These are phyloP conservation scores for Cubamyces lactineus DNA, from an alignment of 768 basidiomycete genomes.

Conservation along the genomic window DNA sequence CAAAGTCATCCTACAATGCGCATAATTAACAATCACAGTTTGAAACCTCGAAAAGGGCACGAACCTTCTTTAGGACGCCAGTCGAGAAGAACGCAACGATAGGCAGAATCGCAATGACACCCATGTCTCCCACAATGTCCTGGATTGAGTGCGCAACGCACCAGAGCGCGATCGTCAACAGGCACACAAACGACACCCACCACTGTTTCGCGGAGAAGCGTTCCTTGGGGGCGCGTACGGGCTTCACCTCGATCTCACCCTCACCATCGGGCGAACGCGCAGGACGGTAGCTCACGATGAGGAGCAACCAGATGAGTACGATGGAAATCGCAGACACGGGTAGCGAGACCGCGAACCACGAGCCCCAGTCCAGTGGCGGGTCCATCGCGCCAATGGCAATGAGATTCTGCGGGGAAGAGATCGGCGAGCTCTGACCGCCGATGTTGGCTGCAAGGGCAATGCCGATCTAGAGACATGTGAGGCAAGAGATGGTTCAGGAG, in stretches of 20 bases:
- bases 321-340: slow-evolving; percentile 90
- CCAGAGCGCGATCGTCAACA: slow-evolving; percentile 88
- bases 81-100: slow-evolving; percentile 94
- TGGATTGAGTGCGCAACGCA: slow-evolving; percentile 84
- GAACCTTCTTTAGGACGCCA: slow-evolving; percentile 89
- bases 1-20: slow-evolving; percentile 79
- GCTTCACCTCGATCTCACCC: slow-evolving; percentile 79
- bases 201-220: slow-evolving; percentile 83
- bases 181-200: slow-evolving; percentile 83
- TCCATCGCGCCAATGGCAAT: slow-evolving; percentile 92
- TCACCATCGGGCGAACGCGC: slow-evolving; percentile 71
- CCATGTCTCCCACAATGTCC: slow-evolving; percentile 89
- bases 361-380: slow-evolving; percentile 80
- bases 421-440: slow-evolving; percentile 95
- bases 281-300: slow-evolving; percentile 82
- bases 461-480: slow-evolving; percentile 61
- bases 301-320: slow-evolving; percentile 87
- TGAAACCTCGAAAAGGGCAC: slow-evolving; percentile 12
- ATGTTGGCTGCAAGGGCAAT: slow-evolving; percentile 99
- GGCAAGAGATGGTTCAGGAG: neutral
- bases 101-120: slow-evolving; percentile 92
- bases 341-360: slow-evolving; percentile 93
- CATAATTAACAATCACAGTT: neutral
- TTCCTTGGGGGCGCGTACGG: slow-evolving; percentile 84
- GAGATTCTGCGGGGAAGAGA: slow-evolving; percentile 97